Base-by-base conservation (phyloP, 108 stramenopile species). In the Nannochloropsis gaditana region DNA sequence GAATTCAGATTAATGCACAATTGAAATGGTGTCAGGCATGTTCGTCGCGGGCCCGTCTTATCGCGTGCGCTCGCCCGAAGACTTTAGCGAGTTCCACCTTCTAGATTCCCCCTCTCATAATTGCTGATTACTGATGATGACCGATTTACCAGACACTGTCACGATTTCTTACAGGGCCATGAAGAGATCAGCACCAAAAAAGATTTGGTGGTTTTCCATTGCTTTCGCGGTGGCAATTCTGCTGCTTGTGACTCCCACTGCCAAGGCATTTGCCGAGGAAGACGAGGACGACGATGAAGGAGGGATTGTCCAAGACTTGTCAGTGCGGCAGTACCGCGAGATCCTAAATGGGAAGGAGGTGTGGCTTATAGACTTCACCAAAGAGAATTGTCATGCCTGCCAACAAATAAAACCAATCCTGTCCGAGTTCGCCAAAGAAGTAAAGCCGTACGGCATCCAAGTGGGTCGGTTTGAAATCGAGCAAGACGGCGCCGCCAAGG, bases 291-390 rank as follows among this genome's bases (percentile, higher is more conserved):
- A 73, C 5, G 59, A 73, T 15, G 59, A 73, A 15, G 11, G 15
- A 73, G 59, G 59, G n/a, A 73, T 15, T 15, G n/a, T 73, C 59
- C 59, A 73, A n/a, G 59, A 73, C 59, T 73, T 73, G 59, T 73
- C 59, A n/a, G 59, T 73, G 59, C 19, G 59, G 19, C 15, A n/a
- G 59, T 73, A 73, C 6, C 59, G 6, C n/a, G 59, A 73, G 4
- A 73, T 73, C n/a, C n/a, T 73, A n/a, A n/a, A 73, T n/a, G 59
- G 59, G n/a, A 73, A n/a, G 19, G 59, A 73, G 19, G 59, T 73
- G 3, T 73, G 59, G 59, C n/a, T 73, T 73, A n/a, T 73, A n/a
- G 59, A 73, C 59, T 73, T 73, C n/a, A 73, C 59, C 59, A 73
- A 73, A n/a, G 59, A 73, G 19, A n/a, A 73, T n/a, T 73, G 59